A percentile compares a stretch with the other conserved stretches of the same genome.
phyloP scores from a whole-genome alignment of 805 yeast species.

The Phaffomyces opuntiae region DNA sequence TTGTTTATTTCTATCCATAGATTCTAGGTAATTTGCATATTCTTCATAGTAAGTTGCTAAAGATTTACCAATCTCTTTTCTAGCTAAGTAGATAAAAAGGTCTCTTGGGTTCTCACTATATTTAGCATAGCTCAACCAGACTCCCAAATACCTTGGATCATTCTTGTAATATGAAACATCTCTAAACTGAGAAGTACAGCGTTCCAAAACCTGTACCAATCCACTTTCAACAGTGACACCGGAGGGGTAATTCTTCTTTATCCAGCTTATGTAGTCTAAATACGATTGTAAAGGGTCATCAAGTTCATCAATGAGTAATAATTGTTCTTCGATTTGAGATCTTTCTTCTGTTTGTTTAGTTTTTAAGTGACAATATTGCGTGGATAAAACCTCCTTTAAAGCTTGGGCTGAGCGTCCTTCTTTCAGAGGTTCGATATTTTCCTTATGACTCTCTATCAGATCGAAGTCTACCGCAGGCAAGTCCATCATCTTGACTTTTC shows the following conservation, averaged over 20 bases:
- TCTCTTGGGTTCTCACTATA: slow-evolving; percentile 66
- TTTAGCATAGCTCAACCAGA: slow-evolving; percentile 76
- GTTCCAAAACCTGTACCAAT: slow-evolving; percentile 55
- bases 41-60: slow-evolving; percentile 73
- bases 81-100: slow-evolving; percentile 61
- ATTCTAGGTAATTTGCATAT: slow-evolving; percentile 60
- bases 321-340: slow-evolving; percentile 39
- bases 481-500: slow-evolving; percentile 3
- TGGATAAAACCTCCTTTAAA: slow-evolving; percentile 38
- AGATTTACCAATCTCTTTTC: slow-evolving; percentile 61
- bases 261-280: slow-evolving; percentile 73
- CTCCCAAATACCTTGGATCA: slow-evolving; percentile 70
- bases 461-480: slow-evolving; percentile 28
- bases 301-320: slow-evolving; percentile 47
- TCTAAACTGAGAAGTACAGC: slow-evolving; percentile 63
- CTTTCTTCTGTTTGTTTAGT: slow-evolving; percentile 29
- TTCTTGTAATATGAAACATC: slow-evolving; percentile 64
- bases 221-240: slow-evolving; percentile 60
- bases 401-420: slow-evolving; percentile 65
- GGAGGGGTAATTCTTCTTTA: slow-evolving; percentile 52
- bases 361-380: slow-evolving; percentile 23
- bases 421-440: slow-evolving; percentile 59
- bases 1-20: slow-evolving; percentile 36
- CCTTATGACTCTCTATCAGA: slow-evolving; percentile 58
- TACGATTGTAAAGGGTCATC: slow-evolving; percentile 83